These are phyloP conservation scores for Amphirosellinia nigrospora DNA, from an alignment of 495 filamentous ascomycete genomes.

Conservation along the genomic window DNA sequence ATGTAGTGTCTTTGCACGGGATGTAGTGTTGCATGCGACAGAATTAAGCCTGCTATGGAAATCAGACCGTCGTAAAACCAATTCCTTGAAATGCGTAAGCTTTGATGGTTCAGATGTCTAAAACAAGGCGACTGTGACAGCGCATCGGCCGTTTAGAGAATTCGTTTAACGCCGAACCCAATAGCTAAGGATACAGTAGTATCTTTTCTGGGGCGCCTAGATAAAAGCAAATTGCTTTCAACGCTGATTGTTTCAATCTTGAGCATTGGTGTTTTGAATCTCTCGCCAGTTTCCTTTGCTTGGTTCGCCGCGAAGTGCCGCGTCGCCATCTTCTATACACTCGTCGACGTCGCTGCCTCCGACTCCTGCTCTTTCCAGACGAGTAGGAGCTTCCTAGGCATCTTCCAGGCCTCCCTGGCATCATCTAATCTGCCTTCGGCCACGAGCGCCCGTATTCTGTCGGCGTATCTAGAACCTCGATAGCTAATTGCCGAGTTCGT, in stretches of 20 bases:
- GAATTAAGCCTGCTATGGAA: not conserved
- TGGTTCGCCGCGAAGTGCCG: slow-evolving; percentile 45
- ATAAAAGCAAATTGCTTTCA: not conserved
- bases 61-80: not conserved
- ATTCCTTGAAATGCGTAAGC: not conserved
- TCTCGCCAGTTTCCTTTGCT: slow-evolving; percentile 39
- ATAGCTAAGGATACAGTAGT: not conserved
- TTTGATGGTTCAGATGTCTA: not conserved
- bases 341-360: slow-evolving; percentile 55
- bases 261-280: slow-evolving; percentile 8
- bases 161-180: not conserved
- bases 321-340: slow-evolving; percentile 61
- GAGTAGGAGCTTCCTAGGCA: slow-evolving; percentile 56
- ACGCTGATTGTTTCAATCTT: not conserved
- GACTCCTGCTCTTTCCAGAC: slow-evolving; percentile 57
- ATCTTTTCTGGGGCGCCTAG: not conserved
- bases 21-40: not conserved
- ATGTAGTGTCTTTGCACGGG: not conserved
- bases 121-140: not conserved
- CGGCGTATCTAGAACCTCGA: slow-evolving; percentile 68
- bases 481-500: slow-evolving; percentile 69
- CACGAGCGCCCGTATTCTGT: slow-evolving; percentile 67
- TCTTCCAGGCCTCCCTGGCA: slow-evolving; percentile 64
- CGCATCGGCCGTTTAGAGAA: not conserved
- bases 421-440: slow-evolving; percentile 66